A percentile compares a stretch with the other conserved stretches of the same genome.
Evolutionary conservation across 495 filamentous ascomycete genomes (phyloP).

Genomic region (Ascobolus immersus): DNA sequence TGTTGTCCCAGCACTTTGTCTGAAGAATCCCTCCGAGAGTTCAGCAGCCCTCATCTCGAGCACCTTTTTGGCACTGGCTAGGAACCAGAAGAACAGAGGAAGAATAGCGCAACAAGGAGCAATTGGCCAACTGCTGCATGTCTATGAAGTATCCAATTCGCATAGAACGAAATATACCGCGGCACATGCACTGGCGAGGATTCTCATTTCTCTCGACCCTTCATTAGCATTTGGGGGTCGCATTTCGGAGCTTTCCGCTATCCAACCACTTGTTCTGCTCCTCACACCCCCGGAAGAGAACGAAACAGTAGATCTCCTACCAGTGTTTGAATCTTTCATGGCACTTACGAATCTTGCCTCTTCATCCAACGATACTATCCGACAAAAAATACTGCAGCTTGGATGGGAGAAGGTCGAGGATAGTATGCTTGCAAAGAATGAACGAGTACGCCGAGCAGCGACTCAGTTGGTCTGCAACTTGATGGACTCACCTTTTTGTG

Average conservation of each 20-base stretch:
- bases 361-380: constrained; percentile 40
- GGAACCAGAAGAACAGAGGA: constrained; percentile 42
- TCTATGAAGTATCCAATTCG: constrained; percentile 24
- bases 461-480: constrained; percentile 84
- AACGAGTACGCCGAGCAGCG: constrained; percentile 49
- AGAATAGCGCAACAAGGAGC: constrained; percentile 74
- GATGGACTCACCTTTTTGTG: constrained; percentile 46
- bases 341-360: constrained; percentile 87
- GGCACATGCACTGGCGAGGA: constrained; percentile 70
- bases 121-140: constrained; percentile 52
- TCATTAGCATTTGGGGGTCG: constrained; percentile 58
- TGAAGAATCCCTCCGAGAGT: constrained; percentile 36
- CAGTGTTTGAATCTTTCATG: constrained; percentile 68
- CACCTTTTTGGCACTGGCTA: constrained; percentile 53
- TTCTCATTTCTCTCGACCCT: constrained; percentile 75
- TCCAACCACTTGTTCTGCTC: constrained; percentile 52
- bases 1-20: constrained; percentile 43
- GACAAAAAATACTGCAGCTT: constrained; percentile 42
- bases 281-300: constrained; percentile 28
- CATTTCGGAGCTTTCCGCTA: constrained; percentile 44
- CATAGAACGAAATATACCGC: constrained; percentile 31
- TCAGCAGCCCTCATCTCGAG: constrained; percentile 42
- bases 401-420: not conserved
- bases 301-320: constrained; percentile 41
- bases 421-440: not conserved